Percentiles rank a stretch among this genome's conserved stretches.
Evolutionary conservation across 805 yeast genomes (phyloP).

Genomic region (Suhomyces xylopsoci): DNA sequence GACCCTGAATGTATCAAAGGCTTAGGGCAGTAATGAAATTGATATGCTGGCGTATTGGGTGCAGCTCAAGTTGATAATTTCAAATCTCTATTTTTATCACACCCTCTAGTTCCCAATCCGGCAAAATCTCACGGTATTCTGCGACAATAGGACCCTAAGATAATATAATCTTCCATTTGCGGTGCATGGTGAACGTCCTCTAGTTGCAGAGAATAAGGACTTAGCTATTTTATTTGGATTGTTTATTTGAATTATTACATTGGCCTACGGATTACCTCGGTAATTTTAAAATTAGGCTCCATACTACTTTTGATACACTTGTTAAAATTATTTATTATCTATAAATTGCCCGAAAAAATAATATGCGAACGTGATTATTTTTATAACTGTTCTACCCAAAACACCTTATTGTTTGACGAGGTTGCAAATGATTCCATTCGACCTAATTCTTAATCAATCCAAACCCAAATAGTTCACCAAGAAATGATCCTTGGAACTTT

Average conservation of each 20-base stretch:
- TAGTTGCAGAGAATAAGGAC: background rate
- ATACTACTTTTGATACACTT: background rate
- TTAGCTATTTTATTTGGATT: background rate
- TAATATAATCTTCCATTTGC: background rate
- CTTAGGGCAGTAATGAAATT: too few species aligned
- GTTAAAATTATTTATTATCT: background rate
- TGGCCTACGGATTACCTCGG: background rate
- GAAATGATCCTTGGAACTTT: constrained; percentile 39
- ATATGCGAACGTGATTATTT: background rate
- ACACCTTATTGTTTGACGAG: background rate
- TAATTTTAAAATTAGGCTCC: background rate
- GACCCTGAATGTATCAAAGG: background rate
- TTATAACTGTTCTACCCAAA: background rate
- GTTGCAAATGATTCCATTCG: background rate
- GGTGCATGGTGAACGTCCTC: background rate
- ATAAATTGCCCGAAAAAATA: background rate
- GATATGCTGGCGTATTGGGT: background rate
- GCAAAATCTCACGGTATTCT: background rate
- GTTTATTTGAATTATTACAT: background rate
- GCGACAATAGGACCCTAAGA: background rate
- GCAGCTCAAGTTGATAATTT: background rate
- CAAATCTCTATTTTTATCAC: background rate
- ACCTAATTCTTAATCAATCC: constrained; percentile 9
- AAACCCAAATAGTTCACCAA: constrained; percentile 42
- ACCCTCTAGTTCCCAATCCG: background rate